Evolutionary conservation across 371 early-diverging fungal species (phyloP).

Genomic region (Entomophthora muscae): DNA sequence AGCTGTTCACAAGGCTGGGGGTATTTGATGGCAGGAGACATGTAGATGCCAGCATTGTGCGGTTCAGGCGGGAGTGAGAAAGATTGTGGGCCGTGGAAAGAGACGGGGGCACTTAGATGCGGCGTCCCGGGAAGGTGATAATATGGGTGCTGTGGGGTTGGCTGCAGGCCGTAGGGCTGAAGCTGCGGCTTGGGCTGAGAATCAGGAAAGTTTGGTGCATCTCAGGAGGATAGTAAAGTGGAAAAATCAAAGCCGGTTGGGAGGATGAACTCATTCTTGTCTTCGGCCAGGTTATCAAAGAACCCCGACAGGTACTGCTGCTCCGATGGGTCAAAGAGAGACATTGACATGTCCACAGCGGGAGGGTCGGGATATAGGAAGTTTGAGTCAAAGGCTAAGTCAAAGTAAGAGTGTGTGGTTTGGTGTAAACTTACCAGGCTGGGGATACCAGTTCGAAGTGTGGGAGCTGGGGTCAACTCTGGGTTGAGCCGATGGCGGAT

Average conservation of each 20-base stretch:
- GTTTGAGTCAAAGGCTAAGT: neutral
- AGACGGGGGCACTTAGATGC: neutral
- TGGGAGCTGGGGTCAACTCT: constrained; percentile 4
- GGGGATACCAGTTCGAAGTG: neutral
- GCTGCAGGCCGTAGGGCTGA: neutral
- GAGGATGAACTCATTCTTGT: constrained; percentile 6
- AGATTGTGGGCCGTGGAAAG: neutral
- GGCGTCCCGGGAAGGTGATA: neutral
- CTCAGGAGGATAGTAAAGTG: neutral
- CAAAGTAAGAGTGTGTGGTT: neutral
- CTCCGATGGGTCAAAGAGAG: constrained; percentile 4
- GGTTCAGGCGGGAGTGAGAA: neutral
- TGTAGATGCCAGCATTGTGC: neutral
- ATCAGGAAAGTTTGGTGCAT: neutral
- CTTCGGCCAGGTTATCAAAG: constrained; percentile 8
- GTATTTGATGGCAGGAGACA: neutral
- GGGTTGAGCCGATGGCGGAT: neutral
- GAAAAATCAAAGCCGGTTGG: constrained; percentile 4
- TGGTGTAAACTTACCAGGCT: neutral
- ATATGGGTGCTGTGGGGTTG: neutral
- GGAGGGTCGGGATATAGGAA: neutral
- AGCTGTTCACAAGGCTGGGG: neutral
- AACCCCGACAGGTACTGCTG: constrained; percentile 5
- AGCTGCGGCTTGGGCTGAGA: neutral
- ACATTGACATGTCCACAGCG: neutral